These are phyloP conservation scores for Trebouxia sp. DNA, from an alignment of 139 green algal genomes.

Conservation along the genomic window DNA sequence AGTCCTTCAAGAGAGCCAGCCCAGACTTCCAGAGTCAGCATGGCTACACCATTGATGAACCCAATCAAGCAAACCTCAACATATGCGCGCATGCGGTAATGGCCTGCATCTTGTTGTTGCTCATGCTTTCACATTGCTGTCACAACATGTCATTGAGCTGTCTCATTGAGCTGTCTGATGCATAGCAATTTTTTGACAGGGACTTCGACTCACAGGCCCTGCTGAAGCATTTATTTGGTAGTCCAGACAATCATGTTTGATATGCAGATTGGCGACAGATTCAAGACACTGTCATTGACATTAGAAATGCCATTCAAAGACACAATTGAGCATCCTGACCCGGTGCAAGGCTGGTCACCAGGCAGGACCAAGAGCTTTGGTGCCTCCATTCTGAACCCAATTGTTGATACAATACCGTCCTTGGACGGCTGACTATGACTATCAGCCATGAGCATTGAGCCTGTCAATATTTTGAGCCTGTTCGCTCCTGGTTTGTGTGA, in stretches of 20 bases:
- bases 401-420: constrained; percentile 3
- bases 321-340: constrained; percentile 50
- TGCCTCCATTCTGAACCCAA: constrained; percentile 44
- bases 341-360: constrained; percentile 61
- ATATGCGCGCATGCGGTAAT: constrained; percentile 57
- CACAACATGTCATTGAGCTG: too few relatives aligned
- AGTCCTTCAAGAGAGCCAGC: constrained; percentile 45
- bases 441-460: too few relatives aligned
- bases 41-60: constrained; percentile 36
- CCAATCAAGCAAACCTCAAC: constrained; percentile 59
- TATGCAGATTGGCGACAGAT: constrained; percentile 58
- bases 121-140: too few relatives aligned
- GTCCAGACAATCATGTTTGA: neutral
- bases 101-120: too few relatives aligned
- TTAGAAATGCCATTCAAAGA: constrained; percentile 87
- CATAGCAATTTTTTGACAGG: too few relatives aligned
- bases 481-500: too few relatives aligned
- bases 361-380: constrained; percentile 53
- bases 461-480: too few relatives aligned
- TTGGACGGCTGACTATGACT: constrained; percentile 5
- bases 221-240: too few relatives aligned
- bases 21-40: constrained; percentile 69
- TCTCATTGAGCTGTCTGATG: too few relatives aligned
- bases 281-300: constrained; percentile 65
- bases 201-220: too few relatives aligned